Evolutionary conservation across 768 basidiomycete species (phyloP), one percentile per base, ranked within the genome.

Genomic region (Leccinum boreale): DNA sequence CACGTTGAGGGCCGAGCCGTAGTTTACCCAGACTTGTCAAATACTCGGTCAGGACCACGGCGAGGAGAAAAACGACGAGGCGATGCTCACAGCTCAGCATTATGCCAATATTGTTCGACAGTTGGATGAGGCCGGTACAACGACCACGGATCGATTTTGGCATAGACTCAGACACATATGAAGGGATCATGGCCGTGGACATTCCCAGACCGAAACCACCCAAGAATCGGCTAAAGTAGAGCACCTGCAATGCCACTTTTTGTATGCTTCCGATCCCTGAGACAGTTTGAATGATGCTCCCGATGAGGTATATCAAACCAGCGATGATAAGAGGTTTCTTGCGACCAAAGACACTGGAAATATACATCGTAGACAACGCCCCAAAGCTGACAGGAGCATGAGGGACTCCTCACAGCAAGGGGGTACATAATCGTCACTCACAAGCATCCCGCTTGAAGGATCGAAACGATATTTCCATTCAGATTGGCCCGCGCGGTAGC

Each of bases 191-290:
- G 4, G 80, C 79, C 1, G 78, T 76, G 7, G 78, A 74, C 75
- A 81, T 79, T 15, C 85, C 84, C 26, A 86, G 77, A 8, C 86
- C 85, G 52, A 86, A 73, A n/a, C 87, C 86, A 8, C 80, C 78
- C 0, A 88, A 55, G 68, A 86, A 87, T 9, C 84, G 77, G 51
- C 79, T 73, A 62, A 78, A 78, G 60, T 77, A 80, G 39, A 80
- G 71, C 6, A 79, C 73, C 9, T 65, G 64, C 10, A 79, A 65
- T 17, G 68, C 77, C 1, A 75, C 72, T 6, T 29, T 50, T 55
- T 62, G 68, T 31, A 65, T 73, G 58, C 68, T 76, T n/a, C 79
- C 77, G 2, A 81, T 57, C 1, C 80, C 80, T 19, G 73, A 71
- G 48, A 81, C 56, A n/a, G 70, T 69, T 58, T 83, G 81, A 28